Base-by-base conservation (phyloP, 2,329 filamentous ascomycete genomes). In the Exophiala spinifera region DNA sequence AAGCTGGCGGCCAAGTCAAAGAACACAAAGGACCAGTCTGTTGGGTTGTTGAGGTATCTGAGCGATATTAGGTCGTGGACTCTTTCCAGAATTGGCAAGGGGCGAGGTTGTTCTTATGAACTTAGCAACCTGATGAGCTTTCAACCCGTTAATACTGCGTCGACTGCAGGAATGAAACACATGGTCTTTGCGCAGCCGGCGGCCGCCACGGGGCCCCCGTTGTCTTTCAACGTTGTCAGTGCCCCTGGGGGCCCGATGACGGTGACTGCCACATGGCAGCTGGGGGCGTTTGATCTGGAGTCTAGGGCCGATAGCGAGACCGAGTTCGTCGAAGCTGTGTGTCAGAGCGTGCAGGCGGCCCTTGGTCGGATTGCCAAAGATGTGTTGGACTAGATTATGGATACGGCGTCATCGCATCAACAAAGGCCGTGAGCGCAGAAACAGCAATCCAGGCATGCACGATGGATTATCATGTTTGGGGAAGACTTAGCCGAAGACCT, bases 181-280 rank as follows among this genome's bases (percentile, higher is more conserved):
- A 67, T 76, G 63, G 53, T 76, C 1, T 79, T 78, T 60, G 68
- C 70, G 4, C 74, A 77, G 55, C 75, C 76, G 2, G 75, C 71
- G 0, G 68, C 73, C 55, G 70, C 67, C 2, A 59, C 61, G 4
- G 70, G 72, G 8, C 58, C 66, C 3, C 69, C 73, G 4, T 57
- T 79, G 31, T 66, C 63, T 25, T 72, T 78, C 57, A 76, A 73
- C 56, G 46, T 76, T 1, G 68, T 73, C 1, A 74, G 70, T 54
- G 65, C 69, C 15, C 71, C 73, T 42, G 67, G 65, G 0, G 74
- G 74, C 0, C 64, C 63, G 39, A 57, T 79, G 63, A 63, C 68
- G 3, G 65, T 74, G 39, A 67, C 68, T 1, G 59, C 73, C 11
- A 74, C 69, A 5, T 79, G 76, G 76, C 71, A 74, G 57, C 56